A percentile compares a stretch with the other conserved stretches of the same genome.
Evolutionary conservation across 2,329 filamentous ascomycete species (phyloP).

Genomic region (Xylariaceae sp.): DNA sequence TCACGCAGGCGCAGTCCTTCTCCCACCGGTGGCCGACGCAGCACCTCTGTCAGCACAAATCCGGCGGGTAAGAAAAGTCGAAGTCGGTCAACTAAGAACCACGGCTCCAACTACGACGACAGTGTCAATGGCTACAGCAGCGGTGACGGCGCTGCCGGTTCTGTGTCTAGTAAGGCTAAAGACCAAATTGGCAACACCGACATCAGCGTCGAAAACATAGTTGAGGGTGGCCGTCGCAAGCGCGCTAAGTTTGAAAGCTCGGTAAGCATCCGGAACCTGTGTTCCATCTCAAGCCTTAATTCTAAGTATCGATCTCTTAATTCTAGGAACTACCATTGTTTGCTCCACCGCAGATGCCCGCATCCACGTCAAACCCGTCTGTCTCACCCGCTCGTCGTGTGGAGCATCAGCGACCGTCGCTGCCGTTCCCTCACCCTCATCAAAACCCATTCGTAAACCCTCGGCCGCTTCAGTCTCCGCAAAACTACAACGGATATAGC

Average conservation of each 20-base stretch:
- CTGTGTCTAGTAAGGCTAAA: slow-evolving; percentile 70
- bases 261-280: slow-evolving; percentile 56
- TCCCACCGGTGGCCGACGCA: slow-evolving; percentile 67
- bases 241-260: slow-evolving; percentile 94
- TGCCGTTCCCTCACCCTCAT: slow-evolving; percentile 70
- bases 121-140: slow-evolving; percentile 75
- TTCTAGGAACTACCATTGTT: slow-evolving; percentile 88
- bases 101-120: slow-evolving; percentile 61
- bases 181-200: slow-evolving; percentile 91
- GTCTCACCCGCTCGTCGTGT: slow-evolving; percentile 84
- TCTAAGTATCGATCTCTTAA: slow-evolving; percentile 32
- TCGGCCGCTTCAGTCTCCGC: slow-evolving; percentile 75
- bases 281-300: slow-evolving; percentile 1
- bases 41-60: slow-evolving; percentile 61
- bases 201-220: slow-evolving; percentile 96
- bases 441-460: slow-evolving; percentile 77
- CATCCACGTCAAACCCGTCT: slow-evolving; percentile 94
- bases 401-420: slow-evolving; percentile 62
- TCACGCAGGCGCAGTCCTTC: slow-evolving; percentile 76
- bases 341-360: slow-evolving; percentile 87
- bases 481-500: slow-evolving; percentile 60
- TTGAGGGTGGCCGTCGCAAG: slow-evolving; percentile 93
- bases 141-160: slow-evolving; percentile 74
- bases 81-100: slow-evolving; percentile 65
- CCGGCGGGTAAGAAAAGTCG: slow-evolving; percentile 57